Conservation (phyloP, 139 green algal species). For the Chara braunii region DNA sequence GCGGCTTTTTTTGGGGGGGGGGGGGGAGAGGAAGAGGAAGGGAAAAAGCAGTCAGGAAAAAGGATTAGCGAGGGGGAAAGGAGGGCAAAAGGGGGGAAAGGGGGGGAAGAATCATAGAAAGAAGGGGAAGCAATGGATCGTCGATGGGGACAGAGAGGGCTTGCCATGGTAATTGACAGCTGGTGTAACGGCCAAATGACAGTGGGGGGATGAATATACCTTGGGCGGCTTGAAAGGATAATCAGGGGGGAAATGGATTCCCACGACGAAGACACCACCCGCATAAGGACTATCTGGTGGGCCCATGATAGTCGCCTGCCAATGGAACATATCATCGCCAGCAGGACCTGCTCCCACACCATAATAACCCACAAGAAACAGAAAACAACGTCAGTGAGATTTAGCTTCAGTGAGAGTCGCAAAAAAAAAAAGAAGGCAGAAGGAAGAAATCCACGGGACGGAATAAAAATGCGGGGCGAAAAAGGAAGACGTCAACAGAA, state of each 20-base stretch:
- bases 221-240: slow-evolving; percentile 97
- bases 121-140: no score
- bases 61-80: no score
- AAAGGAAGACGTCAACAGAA: neutral
- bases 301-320: slow-evolving; percentile 78
- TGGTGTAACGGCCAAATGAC: no score
- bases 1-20: no score
- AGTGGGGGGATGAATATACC: no score
- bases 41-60: no score
- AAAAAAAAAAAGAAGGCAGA: slow-evolving; percentile 1
- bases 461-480: neutral
- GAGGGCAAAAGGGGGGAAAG: no score
- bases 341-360: slow-evolving; percentile 25
- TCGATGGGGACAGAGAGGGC: no score
- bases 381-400: neutral
- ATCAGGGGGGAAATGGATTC: slow-evolving; percentile 90
- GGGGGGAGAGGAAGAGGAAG: no score
- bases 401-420: neutral
- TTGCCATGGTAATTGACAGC: no score
- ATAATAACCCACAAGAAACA: neutral
- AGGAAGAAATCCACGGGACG: neutral
- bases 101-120: no score
- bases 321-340: slow-evolving; percentile 86
- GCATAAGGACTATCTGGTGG: slow-evolving; percentile 81
- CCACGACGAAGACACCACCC: slow-evolving; percentile 76